phyloP scores from a whole-genome alignment of 768 basidiomycete genomes.

The Coprinellus micaceus region DNA sequence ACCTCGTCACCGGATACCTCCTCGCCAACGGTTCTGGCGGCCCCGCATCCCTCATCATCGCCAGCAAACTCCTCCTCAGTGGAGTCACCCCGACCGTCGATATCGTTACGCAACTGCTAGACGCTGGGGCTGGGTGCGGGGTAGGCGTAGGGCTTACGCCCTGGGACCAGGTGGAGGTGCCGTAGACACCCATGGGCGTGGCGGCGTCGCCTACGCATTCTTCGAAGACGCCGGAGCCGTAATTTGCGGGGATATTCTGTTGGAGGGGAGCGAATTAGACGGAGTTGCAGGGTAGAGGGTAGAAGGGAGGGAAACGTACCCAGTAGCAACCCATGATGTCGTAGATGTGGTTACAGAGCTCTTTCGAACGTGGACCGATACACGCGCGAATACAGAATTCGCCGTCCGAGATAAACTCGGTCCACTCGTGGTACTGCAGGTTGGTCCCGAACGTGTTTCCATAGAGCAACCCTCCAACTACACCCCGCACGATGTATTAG shows the following conservation, averaged over 20 bases:
- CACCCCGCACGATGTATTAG: constrained; percentile 13
- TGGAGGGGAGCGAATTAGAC: constrained; percentile 18
- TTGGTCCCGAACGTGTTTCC: constrained; percentile 52
- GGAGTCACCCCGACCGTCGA: constrained; percentile 31
- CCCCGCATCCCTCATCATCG: constrained; percentile 9
- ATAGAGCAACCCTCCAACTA: constrained; percentile 70
- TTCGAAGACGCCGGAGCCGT: constrained; percentile 57
- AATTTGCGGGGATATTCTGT: constrained; percentile 74
- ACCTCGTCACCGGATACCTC: constrained; percentile 12
- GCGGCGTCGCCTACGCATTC: constrained; percentile 61
- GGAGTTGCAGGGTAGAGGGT: not conserved
- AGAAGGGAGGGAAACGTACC: constrained; percentile 26
- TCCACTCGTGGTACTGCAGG: constrained; percentile 77
- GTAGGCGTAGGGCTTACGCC: constrained; percentile 54
- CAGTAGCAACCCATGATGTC: constrained; percentile 63
- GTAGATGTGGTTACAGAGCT: constrained; percentile 74
- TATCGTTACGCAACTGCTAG: constrained; percentile 57
- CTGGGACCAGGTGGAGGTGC: constrained; percentile 68
- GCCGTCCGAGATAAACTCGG: constrained; percentile 68
- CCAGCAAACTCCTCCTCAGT: constrained; percentile 17
- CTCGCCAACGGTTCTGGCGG: not conserved
- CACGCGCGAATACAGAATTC: constrained; percentile 76
- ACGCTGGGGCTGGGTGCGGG: constrained; percentile 55
- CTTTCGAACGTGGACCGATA: constrained; percentile 50
- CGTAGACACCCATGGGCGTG: constrained; percentile 69